Evolutionary conservation across 139 green algal species (phyloP).

Genomic region (Tetraselmis chui): DNA sequence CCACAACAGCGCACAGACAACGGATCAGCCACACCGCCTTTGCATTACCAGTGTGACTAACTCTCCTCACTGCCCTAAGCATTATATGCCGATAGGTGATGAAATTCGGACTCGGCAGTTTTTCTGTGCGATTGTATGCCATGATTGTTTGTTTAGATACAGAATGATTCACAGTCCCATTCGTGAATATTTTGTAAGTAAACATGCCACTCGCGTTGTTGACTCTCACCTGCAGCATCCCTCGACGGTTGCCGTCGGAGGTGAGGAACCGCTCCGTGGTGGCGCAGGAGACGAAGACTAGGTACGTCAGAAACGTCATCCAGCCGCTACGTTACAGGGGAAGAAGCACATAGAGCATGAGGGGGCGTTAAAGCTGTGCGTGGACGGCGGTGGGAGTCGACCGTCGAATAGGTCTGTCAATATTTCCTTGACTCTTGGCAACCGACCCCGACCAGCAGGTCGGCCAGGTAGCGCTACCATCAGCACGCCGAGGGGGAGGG

Average conservation of each 20-base stretch:
- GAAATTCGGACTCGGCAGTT: background rate
- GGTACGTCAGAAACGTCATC: constrained; percentile 23
- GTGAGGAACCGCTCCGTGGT: constrained; percentile 10
- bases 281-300: constrained; percentile 24
- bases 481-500: too few relatives aligned
- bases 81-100: background rate
- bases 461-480: too few relatives aligned
- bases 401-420: too few relatives aligned
- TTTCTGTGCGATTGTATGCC: background rate
- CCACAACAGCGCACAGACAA: background rate
- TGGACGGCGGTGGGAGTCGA: too few relatives aligned
- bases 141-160: too few relatives aligned
- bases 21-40: background rate
- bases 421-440: too few relatives aligned
- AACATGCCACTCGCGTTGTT: too few relatives aligned
- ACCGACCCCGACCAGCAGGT: too few relatives aligned
- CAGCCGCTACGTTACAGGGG: constrained; percentile 20
- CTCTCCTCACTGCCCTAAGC: background rate
- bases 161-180: too few relatives aligned
- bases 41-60: background rate
- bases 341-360: background rate
- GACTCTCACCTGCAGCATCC: background rate
- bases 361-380: background rate
- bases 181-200: too few relatives aligned
- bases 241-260: background rate